phyloP scores from a whole-genome alignment of 352 stramenopile species.

The Globisporangium carolinianum region DNA sequence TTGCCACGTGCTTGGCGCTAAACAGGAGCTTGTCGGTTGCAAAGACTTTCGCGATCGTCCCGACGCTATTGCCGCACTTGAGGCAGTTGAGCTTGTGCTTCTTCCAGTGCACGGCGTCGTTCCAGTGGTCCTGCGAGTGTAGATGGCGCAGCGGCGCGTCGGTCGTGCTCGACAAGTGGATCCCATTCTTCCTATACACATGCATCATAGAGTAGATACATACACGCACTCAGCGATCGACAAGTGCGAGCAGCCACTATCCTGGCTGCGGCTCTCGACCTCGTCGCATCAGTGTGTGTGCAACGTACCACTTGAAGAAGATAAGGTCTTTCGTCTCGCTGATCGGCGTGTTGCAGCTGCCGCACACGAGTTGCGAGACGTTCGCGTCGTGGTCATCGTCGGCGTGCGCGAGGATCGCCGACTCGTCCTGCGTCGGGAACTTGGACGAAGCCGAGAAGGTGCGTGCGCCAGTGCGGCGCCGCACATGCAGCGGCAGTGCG shows the following conservation, averaged over 20 bases:
- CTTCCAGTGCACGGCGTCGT: slow-evolving; percentile 35
- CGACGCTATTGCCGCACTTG: slow-evolving; percentile 53
- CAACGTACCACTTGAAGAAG: slow-evolving; percentile 65
- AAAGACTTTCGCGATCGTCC: slow-evolving; percentile 51
- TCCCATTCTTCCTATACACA: slow-evolving; percentile 40
- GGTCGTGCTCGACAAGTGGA: slow-evolving; percentile 64
- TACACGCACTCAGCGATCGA: too few species aligned
- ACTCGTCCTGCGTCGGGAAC: slow-evolving; percentile 52
- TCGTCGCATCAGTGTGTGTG: too few species aligned
- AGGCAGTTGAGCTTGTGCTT: slow-evolving; percentile 66
- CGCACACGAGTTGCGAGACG: slow-evolving; percentile 50
- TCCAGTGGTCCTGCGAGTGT: slow-evolving; percentile 31
- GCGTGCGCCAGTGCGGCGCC: background rate
- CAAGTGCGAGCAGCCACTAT: too few species aligned
- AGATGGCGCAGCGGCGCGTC: slow-evolving; percentile 56
- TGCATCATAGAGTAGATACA: background rate
- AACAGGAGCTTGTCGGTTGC: slow-evolving; percentile 70
- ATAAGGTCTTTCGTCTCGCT: slow-evolving; percentile 59
- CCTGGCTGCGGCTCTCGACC: too few species aligned
- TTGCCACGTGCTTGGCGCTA: slow-evolving; percentile 50
- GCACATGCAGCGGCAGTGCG: slow-evolving; percentile 2
- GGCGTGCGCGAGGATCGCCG: slow-evolving; percentile 27
- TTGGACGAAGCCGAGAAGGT: slow-evolving; percentile 21
- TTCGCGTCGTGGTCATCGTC: slow-evolving; percentile 28
- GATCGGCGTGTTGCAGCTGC: slow-evolving; percentile 57